phyloP scores from a whole-genome alignment of 2,329 filamentous ascomycete species.

The Podosphaera fusca region DNA sequence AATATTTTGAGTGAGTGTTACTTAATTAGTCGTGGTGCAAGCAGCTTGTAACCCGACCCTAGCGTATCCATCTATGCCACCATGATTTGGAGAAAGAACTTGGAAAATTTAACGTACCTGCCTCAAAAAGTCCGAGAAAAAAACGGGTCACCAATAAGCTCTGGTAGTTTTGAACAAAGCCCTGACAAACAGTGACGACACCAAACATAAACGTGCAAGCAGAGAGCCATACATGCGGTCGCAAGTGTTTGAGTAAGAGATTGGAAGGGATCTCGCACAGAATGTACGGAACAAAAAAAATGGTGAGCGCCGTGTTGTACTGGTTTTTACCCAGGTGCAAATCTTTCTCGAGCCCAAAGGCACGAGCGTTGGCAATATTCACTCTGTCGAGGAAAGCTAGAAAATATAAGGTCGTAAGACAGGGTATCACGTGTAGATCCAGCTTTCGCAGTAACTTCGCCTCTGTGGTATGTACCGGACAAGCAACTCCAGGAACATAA shows the following conservation, averaged over 20 bases:
- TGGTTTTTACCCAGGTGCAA: slow-evolving; percentile 33
- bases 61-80: no score
- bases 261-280: slow-evolving; percentile 51
- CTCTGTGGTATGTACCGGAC: slow-evolving; percentile 22
- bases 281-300: slow-evolving; percentile 65
- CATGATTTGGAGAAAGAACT: slow-evolving; percentile 8
- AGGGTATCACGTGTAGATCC: slow-evolving; percentile 48
- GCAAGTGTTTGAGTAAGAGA: slow-evolving; percentile 43
- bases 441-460: slow-evolving; percentile 43
- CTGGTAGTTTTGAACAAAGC: slow-evolving; percentile 37
- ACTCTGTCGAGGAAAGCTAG: slow-evolving; percentile 49
- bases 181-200: slow-evolving; percentile 15
- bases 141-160: slow-evolving; percentile 63
- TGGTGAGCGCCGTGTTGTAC: slow-evolving; percentile 56
- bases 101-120: slow-evolving; percentile 36
- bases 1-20: slow-evolving; percentile 8
- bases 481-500: no score
- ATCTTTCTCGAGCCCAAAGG: slow-evolving; percentile 41
- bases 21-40: no score
- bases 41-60: no score
- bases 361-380: slow-evolving; percentile 57
- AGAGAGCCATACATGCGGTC: slow-evolving; percentile 49
- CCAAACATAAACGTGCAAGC: slow-evolving; percentile 55
- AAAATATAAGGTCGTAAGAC: slow-evolving; percentile 48
- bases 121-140: slow-evolving; percentile 59